Percentiles rank a stretch among this genome's conserved stretches.
Conservation (phyloP, 2,329 filamentous ascomycete genomes). For the Beauveria caledonica region DNA sequence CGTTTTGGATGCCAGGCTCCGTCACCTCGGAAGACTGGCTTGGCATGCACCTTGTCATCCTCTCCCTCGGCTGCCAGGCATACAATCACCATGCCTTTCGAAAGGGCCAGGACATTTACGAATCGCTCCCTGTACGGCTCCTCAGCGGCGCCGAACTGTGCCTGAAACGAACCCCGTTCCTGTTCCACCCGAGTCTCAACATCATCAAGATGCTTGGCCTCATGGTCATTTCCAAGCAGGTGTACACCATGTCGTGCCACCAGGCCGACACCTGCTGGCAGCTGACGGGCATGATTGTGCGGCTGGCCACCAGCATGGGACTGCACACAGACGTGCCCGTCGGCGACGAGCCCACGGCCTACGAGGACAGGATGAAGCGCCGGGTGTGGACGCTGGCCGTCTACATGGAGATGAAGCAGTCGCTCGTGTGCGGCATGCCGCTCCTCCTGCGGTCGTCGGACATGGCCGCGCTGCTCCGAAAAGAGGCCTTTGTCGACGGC, state of each 20-base stretch:
- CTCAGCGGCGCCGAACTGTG: constrained; percentile 7
- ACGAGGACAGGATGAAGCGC: not conserved
- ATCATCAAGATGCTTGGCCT: constrained; percentile 5
- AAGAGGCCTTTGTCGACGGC: not conserved
- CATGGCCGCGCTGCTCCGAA: not conserved
- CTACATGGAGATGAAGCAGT: constrained; percentile 11
- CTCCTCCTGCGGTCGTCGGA: constrained; percentile 3
- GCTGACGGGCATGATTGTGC: constrained; percentile 7
- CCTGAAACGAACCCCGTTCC: constrained; percentile 10
- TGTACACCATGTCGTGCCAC: constrained; percentile 12
- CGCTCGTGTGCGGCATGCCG: constrained; percentile 10
- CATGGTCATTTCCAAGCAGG: constrained; percentile 10
- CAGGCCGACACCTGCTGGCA: constrained; percentile 12
- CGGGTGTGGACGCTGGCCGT: constrained; percentile 8
- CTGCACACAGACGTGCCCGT: not conserved
- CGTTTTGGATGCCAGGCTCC: constrained; percentile 6
- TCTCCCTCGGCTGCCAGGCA: constrained; percentile 8
- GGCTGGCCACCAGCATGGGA: constrained; percentile 5
- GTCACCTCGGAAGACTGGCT: constrained; percentile 6
- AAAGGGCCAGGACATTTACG: constrained; percentile 1
- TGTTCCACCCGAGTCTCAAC: constrained; percentile 3
- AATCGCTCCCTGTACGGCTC: not conserved
- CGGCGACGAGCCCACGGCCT: not conserved
- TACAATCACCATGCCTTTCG: not conserved
- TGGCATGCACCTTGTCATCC: constrained; percentile 4